These are phyloP conservation scores for Haplosporangium gracile DNA, from an alignment of 192 early-diverging fungal species.

Conservation along the genomic window DNA sequence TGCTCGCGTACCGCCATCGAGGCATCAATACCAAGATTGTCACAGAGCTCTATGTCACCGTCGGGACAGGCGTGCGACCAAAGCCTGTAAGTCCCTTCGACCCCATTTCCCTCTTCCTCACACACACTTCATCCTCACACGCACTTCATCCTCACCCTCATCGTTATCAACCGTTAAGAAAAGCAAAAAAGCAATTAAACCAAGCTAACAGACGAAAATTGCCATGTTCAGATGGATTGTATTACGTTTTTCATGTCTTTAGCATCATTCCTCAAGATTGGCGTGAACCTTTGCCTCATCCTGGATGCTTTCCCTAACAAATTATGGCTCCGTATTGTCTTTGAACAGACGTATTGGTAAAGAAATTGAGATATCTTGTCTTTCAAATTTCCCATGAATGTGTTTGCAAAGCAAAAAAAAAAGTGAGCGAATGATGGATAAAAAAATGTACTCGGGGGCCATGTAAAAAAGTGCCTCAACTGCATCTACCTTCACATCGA, in stretches of 20 bases:
- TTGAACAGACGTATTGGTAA: slow-evolving; percentile 53
- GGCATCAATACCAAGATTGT: slow-evolving; percentile 45
- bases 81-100: slow-evolving; percentile 41
- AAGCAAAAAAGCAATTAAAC: background rate
- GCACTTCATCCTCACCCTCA: no score
- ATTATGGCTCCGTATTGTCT: slow-evolving; percentile 44
- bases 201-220: background rate
- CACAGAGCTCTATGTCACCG: slow-evolving; percentile 35
- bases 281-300: slow-evolving; percentile 30
- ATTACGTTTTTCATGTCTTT: slow-evolving; percentile 43
- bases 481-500: background rate
- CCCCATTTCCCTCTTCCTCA: background rate
- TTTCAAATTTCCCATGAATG: background rate
- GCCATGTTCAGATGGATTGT: slow-evolving; percentile 44
- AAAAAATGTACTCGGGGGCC: background rate
- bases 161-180: background rate
- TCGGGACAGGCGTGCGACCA: slow-evolving; percentile 38
- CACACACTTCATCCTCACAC: no score
- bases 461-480: background rate
- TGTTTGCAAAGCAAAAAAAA: background rate
- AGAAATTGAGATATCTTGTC: background rate
- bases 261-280: slow-evolving; percentile 42
- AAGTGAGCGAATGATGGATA: background rate
- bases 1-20: slow-evolving; percentile 38
- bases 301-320: slow-evolving; percentile 34